Evolutionary conservation across 2,329 filamentous ascomycete genomes (phyloP), one percentile per base, ranked within the genome.

Genomic region (Alternaria infectoria): DNA sequence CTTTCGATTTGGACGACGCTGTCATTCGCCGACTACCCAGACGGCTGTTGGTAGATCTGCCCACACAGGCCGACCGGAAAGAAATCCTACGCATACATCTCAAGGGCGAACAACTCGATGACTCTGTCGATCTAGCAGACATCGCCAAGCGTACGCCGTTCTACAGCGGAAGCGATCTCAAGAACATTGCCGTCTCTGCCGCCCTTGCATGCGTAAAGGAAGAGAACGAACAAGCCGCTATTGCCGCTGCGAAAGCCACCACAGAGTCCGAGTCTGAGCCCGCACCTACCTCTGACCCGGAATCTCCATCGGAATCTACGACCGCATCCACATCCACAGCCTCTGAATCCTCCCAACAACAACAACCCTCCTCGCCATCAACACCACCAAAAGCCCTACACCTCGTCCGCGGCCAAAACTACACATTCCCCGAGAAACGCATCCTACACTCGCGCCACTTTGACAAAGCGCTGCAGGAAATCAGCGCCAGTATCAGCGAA

Each of bases 1-100:
- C 96, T 0, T 97, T 97, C 74, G 96, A 98, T 74, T 87, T 99
- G 1, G 96, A 99, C 73, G 92, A 96, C 71, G 92, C 92, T 10
- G 91, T 96, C 10, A 85, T 96, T 49, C 86, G 92, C n/a, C 86
- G 92, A 12, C 82, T 94, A 21, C 92, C 92, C 2, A 85, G 92
- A 57, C 87, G 91, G 45, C 83, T 95, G 36, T 84, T 94, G 0
- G 87, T 94, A 44, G 92, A 94, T 74, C 82, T 94, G 6, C 92
- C 92, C 0, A 84, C 89, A 2, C 85, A 89, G 67, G 80, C 83
- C 5, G 91, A 93, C 78, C 85, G 91, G 25, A 85, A 87, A 30
- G 86, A 88, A 26, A 93, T 94, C 65, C 81, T 96, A 40, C 82
- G 85, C 23, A 91, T 94, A 57, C 88, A 94, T 71, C 87, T 96